Conservation (phyloP, 495 filamentous ascomycete species). For the Penicillium flavigenum region DNA sequence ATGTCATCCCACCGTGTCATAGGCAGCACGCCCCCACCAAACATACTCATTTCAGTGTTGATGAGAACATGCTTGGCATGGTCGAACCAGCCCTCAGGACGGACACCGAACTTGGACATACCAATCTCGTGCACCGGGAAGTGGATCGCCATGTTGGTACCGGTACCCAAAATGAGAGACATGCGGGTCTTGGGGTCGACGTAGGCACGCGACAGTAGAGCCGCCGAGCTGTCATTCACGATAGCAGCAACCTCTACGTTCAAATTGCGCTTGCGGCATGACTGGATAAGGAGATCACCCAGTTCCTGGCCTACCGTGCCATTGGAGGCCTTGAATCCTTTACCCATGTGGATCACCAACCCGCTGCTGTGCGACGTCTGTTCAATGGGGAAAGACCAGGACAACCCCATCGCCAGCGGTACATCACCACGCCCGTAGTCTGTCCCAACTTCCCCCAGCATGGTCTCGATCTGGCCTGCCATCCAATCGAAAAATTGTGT, state of each 20-base stretch:
- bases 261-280: constrained; percentile 52
- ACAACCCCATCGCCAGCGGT: constrained; percentile 58
- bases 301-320: constrained; percentile 58
- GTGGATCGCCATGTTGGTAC: constrained; percentile 78
- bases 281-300: constrained; percentile 55
- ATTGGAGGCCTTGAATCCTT: constrained; percentile 61
- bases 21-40: constrained; percentile 64
- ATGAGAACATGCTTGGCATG: constrained; percentile 65
- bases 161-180: constrained; percentile 82
- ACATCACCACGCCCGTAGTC: constrained; percentile 37
- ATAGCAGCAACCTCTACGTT: constrained; percentile 66
- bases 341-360: constrained; percentile 62
- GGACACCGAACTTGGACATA: constrained; percentile 55
- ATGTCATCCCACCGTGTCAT: constrained; percentile 73
- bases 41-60: constrained; percentile 90
- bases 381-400: constrained; percentile 70
- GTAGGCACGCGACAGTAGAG: constrained; percentile 77
- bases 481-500: constrained; percentile 68
- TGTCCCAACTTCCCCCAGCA: constrained; percentile 43
- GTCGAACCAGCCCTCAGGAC: constrained; percentile 46
- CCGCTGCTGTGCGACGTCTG: constrained; percentile 60
- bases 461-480: constrained; percentile 59
- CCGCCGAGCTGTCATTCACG: constrained; percentile 80
- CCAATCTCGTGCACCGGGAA: constrained; percentile 65
- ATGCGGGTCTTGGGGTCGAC: constrained; percentile 60